Base-by-base conservation (phyloP, 2,329 filamentous ascomycete genomes). In the Ophiocordyceps sinensis region DNA sequence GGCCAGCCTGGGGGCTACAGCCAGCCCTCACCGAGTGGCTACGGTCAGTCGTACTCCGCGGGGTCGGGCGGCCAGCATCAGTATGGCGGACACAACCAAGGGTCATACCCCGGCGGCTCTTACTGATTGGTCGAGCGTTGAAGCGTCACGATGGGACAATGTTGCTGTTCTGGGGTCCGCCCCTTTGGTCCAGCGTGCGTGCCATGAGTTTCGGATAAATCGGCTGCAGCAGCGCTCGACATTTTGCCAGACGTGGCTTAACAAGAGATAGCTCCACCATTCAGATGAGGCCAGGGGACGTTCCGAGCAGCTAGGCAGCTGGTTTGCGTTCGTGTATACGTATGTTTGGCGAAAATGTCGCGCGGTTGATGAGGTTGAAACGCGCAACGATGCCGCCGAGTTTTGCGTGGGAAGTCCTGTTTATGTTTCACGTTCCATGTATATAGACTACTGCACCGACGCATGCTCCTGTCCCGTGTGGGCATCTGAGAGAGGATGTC, bases 11-110 rank as follows among this genome's bases (percentile, higher is more conserved):
- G 43, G 11, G 41, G 38, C n/a, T 42, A 46, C 19, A 41, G 37
- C 37, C 41, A 45, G n/a, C 31, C 21, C 26, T 47, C 11, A 41
- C 21, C 40, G 11, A 46, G 43, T 15, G 54, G 54, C 32, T 60
- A 60, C 35, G 58, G 51, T 40, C 41, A 51, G 21, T 54, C 53
- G 10, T 58, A 57, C 38, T 45, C 46, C 10, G 49, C 49, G 23
- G 43, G 48, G 2, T 53, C 54, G n/a, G 49, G 48, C 28, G 48
- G 47, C n/a, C 51, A 58, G 39, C 51, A 51, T 28, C 46, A 56
- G 12, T 57, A 59, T 34, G 53, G 55, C 28, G 45, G 48, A 28
- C 41, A 37, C 50, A 52, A 35, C 28, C 50, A 52, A 35, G 47
- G 53, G 28, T 51, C 46, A 12, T 46, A 49, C 29, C 43, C 41